Evolutionary conservation across 495 filamentous ascomycete species (phyloP).

Genomic region (Sphaerosporella brunnea): DNA sequence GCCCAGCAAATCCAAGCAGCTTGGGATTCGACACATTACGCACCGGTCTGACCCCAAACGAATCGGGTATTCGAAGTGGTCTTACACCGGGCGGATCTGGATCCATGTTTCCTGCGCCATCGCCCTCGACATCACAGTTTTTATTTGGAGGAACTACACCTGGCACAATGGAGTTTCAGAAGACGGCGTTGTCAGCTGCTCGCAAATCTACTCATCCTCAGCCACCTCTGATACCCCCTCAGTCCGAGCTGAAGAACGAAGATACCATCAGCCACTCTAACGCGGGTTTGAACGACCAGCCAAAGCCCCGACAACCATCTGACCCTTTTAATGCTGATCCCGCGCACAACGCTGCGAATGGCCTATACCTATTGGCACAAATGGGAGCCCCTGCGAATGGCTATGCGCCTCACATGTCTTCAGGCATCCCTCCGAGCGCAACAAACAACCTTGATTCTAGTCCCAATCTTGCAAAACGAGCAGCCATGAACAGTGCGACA

Average conservation of each 20-base stretch:
- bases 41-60: slow-evolving; percentile 85
- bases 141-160: slow-evolving; percentile 74
- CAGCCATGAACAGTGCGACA: slow-evolving; percentile 23
- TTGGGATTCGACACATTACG: slow-evolving; percentile 50
- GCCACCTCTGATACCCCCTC: neutral
- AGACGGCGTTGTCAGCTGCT: slow-evolving; percentile 67
- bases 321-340: slow-evolving; percentile 19
- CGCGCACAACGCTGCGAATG: slow-evolving; percentile 85
- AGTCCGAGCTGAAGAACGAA: neutral
- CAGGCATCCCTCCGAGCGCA: neutral
- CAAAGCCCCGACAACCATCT: slow-evolving; percentile 15
- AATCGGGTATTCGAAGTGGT: slow-evolving; percentile 80
- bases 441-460: slow-evolving; percentile 11
- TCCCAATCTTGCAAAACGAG: slow-evolving; percentile 27
- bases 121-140: slow-evolving; percentile 63
- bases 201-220: slow-evolving; percentile 11
- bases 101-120: slow-evolving; percentile 90
- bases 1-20: slow-evolving; percentile 52
- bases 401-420: neutral
- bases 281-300: neutral
- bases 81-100: slow-evolving; percentile 89
- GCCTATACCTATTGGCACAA: slow-evolving; percentile 77
- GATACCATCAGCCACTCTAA: neutral
- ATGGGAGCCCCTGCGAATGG: slow-evolving; percentile 12
- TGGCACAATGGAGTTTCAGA: slow-evolving; percentile 81